Conservation (phyloP, 768 basidiomycete species). For the Coprinopsis marcescibilis region DNA sequence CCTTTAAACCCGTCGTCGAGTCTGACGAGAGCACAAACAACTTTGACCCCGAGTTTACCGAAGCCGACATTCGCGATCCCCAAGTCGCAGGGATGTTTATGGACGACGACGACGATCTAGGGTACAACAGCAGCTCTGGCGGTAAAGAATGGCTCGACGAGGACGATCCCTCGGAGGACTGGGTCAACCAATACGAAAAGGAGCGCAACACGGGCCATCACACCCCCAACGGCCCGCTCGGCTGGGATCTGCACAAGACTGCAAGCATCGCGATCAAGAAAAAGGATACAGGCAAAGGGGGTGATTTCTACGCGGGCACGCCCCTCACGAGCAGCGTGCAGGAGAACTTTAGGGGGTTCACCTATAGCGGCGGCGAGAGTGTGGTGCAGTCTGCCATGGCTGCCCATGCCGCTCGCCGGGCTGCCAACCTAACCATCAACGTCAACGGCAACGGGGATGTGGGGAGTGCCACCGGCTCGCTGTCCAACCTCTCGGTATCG, state of each 20-base stretch:
- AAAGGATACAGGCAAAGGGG: conserved; percentile 30
- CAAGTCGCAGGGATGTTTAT: conserved; percentile 29
- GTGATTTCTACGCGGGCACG: conserved; percentile 49
- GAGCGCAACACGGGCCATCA: conserved; percentile 28
- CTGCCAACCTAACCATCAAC: background rate
- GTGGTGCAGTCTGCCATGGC: conserved; percentile 40
- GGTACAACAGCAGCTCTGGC: too few species aligned
- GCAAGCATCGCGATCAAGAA: conserved; percentile 48
- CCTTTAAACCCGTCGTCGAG: conserved; percentile 97
- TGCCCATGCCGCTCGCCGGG: conserved; percentile 23
- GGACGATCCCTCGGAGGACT: conserved; percentile 68
- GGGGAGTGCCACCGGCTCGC: background rate
- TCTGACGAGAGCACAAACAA: conserved; percentile 98
- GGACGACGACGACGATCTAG: conserved; percentile 13
- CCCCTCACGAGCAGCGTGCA: conserved; percentile 90
- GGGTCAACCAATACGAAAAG: conserved; percentile 39
- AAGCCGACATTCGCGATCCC: conserved; percentile 77
- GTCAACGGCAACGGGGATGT: background rate
- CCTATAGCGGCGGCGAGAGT: conserved; percentile 73
- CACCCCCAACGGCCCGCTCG: conserved; percentile 74
- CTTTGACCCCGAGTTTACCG: conserved; percentile 97
- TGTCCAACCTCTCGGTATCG: too few species aligned
- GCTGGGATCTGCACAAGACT: conserved; percentile 40
- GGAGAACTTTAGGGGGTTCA: conserved; percentile 96
- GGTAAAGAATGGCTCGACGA: conserved; percentile 30